Evolutionary conservation across 371 early-diverging fungal species (phyloP).

Genomic region (Mortierella polycephala): DNA sequence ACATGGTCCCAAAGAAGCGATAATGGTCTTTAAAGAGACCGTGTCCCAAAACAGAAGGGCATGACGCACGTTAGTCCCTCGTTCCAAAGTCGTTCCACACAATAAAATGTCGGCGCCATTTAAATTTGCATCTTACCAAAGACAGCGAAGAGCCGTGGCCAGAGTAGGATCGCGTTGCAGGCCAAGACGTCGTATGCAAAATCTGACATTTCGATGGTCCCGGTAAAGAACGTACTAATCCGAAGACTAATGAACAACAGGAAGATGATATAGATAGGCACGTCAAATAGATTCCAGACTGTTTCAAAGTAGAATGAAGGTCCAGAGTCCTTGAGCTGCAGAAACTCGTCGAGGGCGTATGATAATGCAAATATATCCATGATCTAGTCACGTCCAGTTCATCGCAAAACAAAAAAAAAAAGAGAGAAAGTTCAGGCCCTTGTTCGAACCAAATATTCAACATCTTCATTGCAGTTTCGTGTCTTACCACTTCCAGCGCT

Average conservation of each 20-base stretch:
- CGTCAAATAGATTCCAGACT: slow-evolving; percentile 56
- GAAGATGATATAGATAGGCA: slow-evolving; percentile 50
- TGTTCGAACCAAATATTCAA: neutral
- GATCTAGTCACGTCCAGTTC: slow-evolving; percentile 15
- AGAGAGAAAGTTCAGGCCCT: neutral
- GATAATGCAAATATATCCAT: slow-evolving; percentile 38
- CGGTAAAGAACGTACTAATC: slow-evolving; percentile 25
- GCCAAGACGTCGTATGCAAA: slow-evolving; percentile 56
- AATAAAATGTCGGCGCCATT: neutral
- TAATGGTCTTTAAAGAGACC: slow-evolving; percentile 39
- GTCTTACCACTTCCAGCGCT: slow-evolving; percentile 38
- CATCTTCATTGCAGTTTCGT: neutral
- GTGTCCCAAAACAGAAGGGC: too few species aligned
- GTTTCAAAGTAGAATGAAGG: slow-evolving; percentile 55
- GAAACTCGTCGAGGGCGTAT: slow-evolving; percentile 45
- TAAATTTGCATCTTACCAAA: slow-evolving; percentile 21
- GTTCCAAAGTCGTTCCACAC: too few species aligned
- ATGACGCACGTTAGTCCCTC: too few species aligned
- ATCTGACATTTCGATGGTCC: slow-evolving; percentile 23
- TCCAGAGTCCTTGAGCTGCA: slow-evolving; percentile 51
- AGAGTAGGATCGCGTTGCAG: slow-evolving; percentile 53
- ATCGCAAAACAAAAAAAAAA: neutral
- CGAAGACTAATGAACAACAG: slow-evolving; percentile 39
- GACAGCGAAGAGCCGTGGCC: slow-evolving; percentile 56
- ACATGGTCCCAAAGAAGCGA: slow-evolving; percentile 56